These are phyloP conservation scores for Epichloe baconii DNA, from an alignment of 2,329 filamentous ascomycete species.

Conservation along the genomic window DNA sequence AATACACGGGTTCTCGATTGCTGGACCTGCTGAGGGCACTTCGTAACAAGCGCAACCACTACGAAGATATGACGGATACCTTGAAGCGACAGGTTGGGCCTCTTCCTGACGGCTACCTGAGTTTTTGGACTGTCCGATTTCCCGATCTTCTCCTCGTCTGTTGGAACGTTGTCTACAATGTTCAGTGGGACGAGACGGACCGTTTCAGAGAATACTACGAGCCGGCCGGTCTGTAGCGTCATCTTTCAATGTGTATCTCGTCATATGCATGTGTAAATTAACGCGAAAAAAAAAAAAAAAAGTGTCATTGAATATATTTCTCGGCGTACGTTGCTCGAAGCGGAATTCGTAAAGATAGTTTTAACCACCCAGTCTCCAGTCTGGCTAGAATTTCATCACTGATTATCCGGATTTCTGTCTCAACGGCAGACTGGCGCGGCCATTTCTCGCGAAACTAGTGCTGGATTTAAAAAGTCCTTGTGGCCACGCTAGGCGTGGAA, in stretches of 20 bases:
- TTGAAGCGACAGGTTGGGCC: conserved; percentile 59
- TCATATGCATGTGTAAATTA: not conserved
- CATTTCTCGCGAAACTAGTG: too few relatives aligned
- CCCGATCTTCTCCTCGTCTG: conserved; percentile 67
- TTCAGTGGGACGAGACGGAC: conserved; percentile 49
- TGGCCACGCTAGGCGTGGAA: too few relatives aligned
- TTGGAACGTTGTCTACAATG: conserved; percentile 58
- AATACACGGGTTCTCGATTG: conserved; percentile 75
- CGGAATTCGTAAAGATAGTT: too few relatives aligned
- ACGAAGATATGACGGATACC: conserved; percentile 82
- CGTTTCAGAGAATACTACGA: conserved; percentile 62
- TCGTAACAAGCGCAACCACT: conserved; percentile 94
- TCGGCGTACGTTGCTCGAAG: too few relatives aligned
- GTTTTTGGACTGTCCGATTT: conserved; percentile 73
- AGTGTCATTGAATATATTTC: too few relatives aligned
- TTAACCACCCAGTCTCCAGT: too few relatives aligned
- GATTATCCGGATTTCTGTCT: too few relatives aligned
- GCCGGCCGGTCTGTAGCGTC: conserved; percentile 25
- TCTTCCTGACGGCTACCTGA: conserved; percentile 67
- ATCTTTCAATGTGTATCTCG: not conserved
- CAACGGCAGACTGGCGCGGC: too few relatives aligned
- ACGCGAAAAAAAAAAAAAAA: too few relatives aligned
- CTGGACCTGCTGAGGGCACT: conserved; percentile 80
- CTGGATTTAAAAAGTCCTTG: too few relatives aligned
- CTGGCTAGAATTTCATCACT: too few relatives aligned